Evolutionary conservation across 768 basidiomycete genomes (phyloP).

Genomic region (Phallus indusiatus): DNA sequence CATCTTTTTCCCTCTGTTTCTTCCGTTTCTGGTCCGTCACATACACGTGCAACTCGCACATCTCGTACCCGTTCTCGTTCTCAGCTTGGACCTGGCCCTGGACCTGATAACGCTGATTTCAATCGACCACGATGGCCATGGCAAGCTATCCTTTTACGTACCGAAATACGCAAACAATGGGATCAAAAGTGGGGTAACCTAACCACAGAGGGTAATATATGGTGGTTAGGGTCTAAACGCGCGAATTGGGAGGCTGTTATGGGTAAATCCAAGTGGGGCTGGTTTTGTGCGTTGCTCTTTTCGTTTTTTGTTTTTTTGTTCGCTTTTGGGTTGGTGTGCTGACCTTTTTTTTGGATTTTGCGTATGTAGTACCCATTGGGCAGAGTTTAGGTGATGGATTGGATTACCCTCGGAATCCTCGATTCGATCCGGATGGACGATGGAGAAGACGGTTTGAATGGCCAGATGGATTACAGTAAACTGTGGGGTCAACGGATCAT

Average conservation of each 20-base stretch:
- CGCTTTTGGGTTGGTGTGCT: not conserved
- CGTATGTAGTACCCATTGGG: conserved; percentile 40
- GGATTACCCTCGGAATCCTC: conserved; percentile 56
- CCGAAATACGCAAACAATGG: conserved; percentile 40
- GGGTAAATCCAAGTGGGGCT: conserved; percentile 57
- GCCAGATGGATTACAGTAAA: conserved; percentile 53
- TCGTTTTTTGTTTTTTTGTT: conserved; percentile 1
- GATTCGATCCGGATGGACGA: conserved; percentile 60
- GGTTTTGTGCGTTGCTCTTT: conserved; percentile 61
- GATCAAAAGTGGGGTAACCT: conserved; percentile 76
- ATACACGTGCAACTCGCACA: not conserved
- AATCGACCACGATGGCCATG: not conserved
- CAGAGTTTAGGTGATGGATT: conserved; percentile 47
- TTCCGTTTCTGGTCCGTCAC: no score
- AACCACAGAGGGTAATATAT: conserved; percentile 70
- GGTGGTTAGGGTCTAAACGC: conserved; percentile 63
- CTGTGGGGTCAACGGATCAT: no score
- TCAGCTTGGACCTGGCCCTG: no score
- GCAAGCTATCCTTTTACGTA: not conserved
- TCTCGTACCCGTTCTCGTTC: no score
- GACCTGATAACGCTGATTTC: not conserved
- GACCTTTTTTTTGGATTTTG: not conserved
- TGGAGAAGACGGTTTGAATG: conserved; percentile 61
- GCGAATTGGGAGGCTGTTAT: conserved; percentile 76
- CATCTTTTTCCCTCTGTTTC: not conserved